Evolutionary conservation across 129 eudicot genomes (phyloP).

Genomic region (Helianthus tuberosus): DNA sequence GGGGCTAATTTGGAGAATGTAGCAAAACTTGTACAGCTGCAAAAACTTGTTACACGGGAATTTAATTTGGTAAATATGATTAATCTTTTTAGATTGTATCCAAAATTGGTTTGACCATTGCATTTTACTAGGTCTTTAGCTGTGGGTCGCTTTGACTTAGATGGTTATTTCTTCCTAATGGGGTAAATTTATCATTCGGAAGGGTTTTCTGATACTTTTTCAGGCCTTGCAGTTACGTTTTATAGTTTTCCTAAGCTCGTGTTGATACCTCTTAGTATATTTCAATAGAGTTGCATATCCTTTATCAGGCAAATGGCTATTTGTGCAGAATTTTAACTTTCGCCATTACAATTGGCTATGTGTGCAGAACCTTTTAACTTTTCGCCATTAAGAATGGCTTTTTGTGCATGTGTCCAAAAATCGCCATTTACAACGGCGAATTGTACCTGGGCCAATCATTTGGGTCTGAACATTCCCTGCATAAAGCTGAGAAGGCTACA

Average conservation of each 20-base stretch:
- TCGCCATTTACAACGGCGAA: no score
- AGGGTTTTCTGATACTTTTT: not conserved
- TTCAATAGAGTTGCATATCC: not conserved
- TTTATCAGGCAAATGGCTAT: not conserved
- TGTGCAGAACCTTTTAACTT: no score
- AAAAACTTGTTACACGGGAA: conserved; percentile 16
- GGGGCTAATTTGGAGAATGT: conserved; percentile 67
- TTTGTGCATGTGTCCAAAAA: no score
- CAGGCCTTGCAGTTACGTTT: not conserved
- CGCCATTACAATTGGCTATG: no score
- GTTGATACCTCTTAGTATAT: conserved; percentile 8
- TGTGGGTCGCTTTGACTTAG: not conserved
- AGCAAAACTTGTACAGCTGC: conserved; percentile 19
- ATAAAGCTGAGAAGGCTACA: no score
- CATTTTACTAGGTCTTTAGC: not conserved
- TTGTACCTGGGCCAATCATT: no score
- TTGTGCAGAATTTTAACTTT: no score
- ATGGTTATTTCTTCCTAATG: conserved; percentile 5
- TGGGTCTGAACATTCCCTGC: no score
- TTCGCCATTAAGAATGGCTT: no score
- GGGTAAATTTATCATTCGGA: not conserved
- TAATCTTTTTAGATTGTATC: conserved; percentile 12
- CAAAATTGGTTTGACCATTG: conserved; percentile 11
- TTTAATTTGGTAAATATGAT: conserved; percentile 22
- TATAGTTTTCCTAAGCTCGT: not conserved